A percentile compares a stretch with the other conserved stretches of the same genome.
These are phyloP conservation scores for Irpex rosettiformis DNA, from an alignment of 1,284 basidiomycete genomes.

Conservation along the genomic window DNA sequence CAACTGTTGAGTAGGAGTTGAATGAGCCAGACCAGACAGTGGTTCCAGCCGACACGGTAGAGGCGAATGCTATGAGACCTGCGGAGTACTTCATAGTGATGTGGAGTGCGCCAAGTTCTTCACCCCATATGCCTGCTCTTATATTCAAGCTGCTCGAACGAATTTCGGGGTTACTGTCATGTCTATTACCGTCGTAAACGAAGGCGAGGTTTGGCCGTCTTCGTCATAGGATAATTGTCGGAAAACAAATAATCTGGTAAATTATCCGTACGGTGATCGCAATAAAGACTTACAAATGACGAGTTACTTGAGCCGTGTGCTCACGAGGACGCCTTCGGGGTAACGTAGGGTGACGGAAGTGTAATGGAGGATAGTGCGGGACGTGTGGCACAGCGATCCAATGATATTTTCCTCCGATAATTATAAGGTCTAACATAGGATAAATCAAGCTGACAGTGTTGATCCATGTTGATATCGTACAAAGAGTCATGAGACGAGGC, in stretches of 20 bases:
- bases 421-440: conserved; percentile 10
- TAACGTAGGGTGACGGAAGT: conserved; percentile 25
- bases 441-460: conserved; percentile 4
- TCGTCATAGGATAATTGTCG: conserved; percentile 24
- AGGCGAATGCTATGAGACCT: conserved; percentile 21
- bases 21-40: conserved; percentile 53
- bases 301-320: not conserved
- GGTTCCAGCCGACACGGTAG: conserved; percentile 42
- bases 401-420: conserved; percentile 13
- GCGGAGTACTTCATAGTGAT: conserved; percentile 21
- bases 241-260: conserved; percentile 12
- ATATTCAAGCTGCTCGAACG: conserved; percentile 8
- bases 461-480: conserved; percentile 2
- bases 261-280: conserved; percentile 22
- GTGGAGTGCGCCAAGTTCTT: not conserved
- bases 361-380: conserved; percentile 18
- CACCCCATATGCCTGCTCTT: not conserved
- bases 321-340: conserved; percentile 17
- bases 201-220: conserved; percentile 22
- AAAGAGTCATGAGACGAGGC: conserved; percentile 8
- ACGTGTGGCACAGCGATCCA: conserved; percentile 4
- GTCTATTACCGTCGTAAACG: conserved; percentile 4
- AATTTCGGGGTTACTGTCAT: conserved; percentile 9
- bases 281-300: not conserved
- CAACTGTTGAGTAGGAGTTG: conserved; percentile 42